Evolutionary conservation across 768 basidiomycete species (phyloP).

Genomic region (Exidia glandulosa): DNA sequence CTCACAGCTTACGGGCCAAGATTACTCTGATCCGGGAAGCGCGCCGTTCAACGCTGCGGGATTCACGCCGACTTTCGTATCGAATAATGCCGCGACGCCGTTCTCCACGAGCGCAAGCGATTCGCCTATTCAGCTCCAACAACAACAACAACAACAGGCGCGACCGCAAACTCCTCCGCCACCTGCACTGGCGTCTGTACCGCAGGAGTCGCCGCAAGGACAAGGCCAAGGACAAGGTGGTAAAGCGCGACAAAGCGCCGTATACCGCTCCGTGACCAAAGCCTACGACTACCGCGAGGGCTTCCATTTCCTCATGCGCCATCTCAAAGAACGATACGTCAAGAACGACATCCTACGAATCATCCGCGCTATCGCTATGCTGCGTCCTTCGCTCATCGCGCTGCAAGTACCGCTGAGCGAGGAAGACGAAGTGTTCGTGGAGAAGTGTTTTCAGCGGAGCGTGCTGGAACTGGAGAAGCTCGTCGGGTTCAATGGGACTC

Average conservation of each 20-base stretch:
- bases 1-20: too few relatives aligned
- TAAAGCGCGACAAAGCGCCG: slow-evolving; percentile 24
- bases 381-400: slow-evolving; percentile 93
- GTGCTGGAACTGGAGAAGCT: slow-evolving; percentile 92
- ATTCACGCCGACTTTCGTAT: not conserved
- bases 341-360: slow-evolving; percentile 93
- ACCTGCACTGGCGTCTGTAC: slow-evolving; percentile 10
- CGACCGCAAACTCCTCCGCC: not conserved
- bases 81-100: not conserved
- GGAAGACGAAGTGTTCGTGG: slow-evolving; percentile 94
- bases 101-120: not conserved
- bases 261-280: slow-evolving; percentile 51
- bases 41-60: not conserved
- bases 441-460: slow-evolving; percentile 90
- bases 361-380: slow-evolving; percentile 88
- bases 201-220: not conserved
- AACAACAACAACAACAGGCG: slow-evolving; percentile 2
- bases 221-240: too few relatives aligned
- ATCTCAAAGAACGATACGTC: slow-evolving; percentile 72
- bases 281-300: slow-evolving; percentile 95
- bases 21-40: too few relatives aligned
- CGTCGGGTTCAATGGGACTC: slow-evolving; percentile 93
- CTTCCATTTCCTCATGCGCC: slow-evolving; percentile 94
- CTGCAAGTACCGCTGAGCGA: slow-evolving; percentile 95
- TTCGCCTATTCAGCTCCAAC: too few relatives aligned